Evolutionary conservation across 1,284 basidiomycete genomes (phyloP).

Genomic region (Leccinum angustisporum): DNA sequence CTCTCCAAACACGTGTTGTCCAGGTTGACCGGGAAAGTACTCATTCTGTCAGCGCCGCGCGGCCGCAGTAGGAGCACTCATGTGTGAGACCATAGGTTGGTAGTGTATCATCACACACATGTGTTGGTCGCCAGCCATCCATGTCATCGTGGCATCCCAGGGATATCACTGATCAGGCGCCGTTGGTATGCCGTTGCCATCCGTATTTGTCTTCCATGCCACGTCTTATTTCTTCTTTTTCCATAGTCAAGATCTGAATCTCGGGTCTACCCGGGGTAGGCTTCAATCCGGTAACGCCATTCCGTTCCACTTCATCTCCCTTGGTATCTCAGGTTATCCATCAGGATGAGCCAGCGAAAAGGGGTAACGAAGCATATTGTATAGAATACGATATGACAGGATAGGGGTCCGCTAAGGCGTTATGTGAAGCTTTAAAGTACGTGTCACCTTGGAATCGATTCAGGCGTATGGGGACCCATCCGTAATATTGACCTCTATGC

Average conservation of each 20-base stretch:
- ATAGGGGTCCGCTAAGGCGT: neutral
- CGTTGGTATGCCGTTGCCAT: neutral
- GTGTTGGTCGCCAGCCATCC: conserved; percentile 1
- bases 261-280: conserved; percentile 14
- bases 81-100: neutral
- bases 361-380: neutral
- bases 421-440: neutral
- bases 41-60: conserved; percentile 8
- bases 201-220: neutral
- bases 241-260: conserved; percentile 13
- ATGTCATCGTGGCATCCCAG: neutral
- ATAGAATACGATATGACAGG: neutral
- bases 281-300: conserved; percentile 2
- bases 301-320: neutral
- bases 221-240: neutral
- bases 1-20: conserved; percentile 27
- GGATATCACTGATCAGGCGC: neutral
- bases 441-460: conserved; percentile 1
- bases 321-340: conserved; percentile 4
- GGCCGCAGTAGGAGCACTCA: conserved; percentile 4
- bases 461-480: neutral
- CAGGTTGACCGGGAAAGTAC: conserved; percentile 15
- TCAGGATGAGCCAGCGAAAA: conserved; percentile 11
- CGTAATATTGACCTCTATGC: neutral
- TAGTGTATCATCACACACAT: conserved; percentile 13